A percentile compares a stretch with the other conserved stretches of the same genome.
Conservation (phyloP, 768 basidiomycete species). For the Hysterangium stoloniferum region DNA sequence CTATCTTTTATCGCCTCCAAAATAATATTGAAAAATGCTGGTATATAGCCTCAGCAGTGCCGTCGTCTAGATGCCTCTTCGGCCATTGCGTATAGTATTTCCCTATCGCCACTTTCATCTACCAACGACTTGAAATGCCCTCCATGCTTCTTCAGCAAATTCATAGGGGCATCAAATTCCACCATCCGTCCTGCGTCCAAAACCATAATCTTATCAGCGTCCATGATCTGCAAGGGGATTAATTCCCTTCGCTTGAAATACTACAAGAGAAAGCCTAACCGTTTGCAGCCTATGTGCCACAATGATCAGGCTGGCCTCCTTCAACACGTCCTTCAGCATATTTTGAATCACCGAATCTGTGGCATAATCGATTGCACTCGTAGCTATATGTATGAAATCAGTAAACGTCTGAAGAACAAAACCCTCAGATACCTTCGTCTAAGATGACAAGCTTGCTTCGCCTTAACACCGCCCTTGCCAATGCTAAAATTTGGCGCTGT, state of each 20-base stretch:
- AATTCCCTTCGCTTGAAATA: neutral
- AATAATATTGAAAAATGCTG: too few relatives aligned
- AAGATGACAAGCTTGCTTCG: conserved; percentile 48
- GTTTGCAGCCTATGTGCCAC: conserved; percentile 53
- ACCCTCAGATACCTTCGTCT: conserved; percentile 38
- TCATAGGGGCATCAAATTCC: conserved; percentile 45
- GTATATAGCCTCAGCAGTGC: too few relatives aligned
- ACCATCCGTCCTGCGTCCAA: conserved; percentile 55
- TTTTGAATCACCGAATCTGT: conserved; percentile 52
- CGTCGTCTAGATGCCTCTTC: conserved; percentile 18
- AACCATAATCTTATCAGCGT: conserved; percentile 60
- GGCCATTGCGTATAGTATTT: conserved; percentile 38
- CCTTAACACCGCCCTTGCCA: conserved; percentile 53
- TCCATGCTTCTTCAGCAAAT: conserved; percentile 43
- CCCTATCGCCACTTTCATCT: conserved; percentile 48
- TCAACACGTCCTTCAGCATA: conserved; percentile 45
- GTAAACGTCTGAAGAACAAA: conserved; percentile 1
- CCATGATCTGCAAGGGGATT: conserved; percentile 36
- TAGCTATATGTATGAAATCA: conserved; percentile 25
- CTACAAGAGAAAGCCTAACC: neutral
- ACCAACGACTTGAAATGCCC: conserved; percentile 47
- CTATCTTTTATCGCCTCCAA: too few relatives aligned
- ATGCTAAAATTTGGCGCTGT: conserved; percentile 51
- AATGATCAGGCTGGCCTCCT: conserved; percentile 44
- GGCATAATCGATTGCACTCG: conserved; percentile 47